Percentiles rank a stretch among this genome's conserved stretches.
These are phyloP conservation scores for Diplodia intermedia DNA, from an alignment of 2,329 filamentous ascomycete genomes.

Conservation along the genomic window DNA sequence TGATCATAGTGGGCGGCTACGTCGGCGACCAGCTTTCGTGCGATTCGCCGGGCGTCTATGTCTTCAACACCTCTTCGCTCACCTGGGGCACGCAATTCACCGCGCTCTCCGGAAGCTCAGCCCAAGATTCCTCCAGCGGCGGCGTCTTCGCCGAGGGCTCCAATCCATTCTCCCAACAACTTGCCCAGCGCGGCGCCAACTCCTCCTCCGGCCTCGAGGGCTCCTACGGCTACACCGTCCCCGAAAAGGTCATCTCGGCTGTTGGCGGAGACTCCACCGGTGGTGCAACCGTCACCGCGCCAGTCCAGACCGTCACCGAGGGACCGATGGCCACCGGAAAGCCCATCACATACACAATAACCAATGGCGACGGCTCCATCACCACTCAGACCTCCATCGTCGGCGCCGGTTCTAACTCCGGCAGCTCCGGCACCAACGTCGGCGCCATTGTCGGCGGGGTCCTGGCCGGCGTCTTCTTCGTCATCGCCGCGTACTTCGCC, in stretches of 20 bases:
- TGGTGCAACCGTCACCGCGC: slow-evolving; percentile 72
- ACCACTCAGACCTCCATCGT: slow-evolving; percentile 48
- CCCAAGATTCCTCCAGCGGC: slow-evolving; percentile 38
- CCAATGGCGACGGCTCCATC: slow-evolving; percentile 43
- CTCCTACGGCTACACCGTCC: slow-evolving; percentile 72
- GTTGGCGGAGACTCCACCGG: slow-evolving; percentile 73
- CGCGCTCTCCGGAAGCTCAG: slow-evolving; percentile 63
- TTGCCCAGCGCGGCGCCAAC: slow-evolving; percentile 55
- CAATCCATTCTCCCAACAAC: slow-evolving; percentile 60
- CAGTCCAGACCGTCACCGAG: slow-evolving; percentile 66
- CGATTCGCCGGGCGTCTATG: slow-evolving; percentile 73
- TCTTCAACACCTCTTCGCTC: slow-evolving; percentile 76
- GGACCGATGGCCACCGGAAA: slow-evolving; percentile 75
- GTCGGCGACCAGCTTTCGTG: slow-evolving; percentile 66
- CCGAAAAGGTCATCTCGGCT: slow-evolving; percentile 65
- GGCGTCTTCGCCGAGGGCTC: slow-evolving; percentile 34
- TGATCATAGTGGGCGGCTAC: slow-evolving; percentile 78
- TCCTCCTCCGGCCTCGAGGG: slow-evolving; percentile 62
- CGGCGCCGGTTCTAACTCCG: slow-evolving; percentile 38
- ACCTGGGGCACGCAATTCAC: slow-evolving; percentile 75
- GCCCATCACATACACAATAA: slow-evolving; percentile 71
- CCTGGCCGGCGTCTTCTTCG: slow-evolving; percentile 69
- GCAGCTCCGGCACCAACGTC: slow-evolving; percentile 52
- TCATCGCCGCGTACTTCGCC: slow-evolving; percentile 69
- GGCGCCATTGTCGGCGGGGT: slow-evolving; percentile 65